Evolutionary conservation across 257 asterid genomes (phyloP).

Genomic region (Gentiana dahurica): DNA sequence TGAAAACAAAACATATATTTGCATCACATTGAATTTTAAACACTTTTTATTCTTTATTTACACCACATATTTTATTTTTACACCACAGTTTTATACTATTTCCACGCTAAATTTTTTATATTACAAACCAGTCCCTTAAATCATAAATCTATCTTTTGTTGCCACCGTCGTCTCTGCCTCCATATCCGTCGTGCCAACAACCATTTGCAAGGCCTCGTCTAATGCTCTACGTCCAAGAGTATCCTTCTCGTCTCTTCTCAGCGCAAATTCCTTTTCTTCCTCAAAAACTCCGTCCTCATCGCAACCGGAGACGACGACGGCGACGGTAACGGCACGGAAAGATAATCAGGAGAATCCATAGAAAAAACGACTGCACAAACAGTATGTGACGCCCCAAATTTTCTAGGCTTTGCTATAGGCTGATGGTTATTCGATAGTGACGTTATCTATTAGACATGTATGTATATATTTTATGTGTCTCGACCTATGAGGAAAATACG

Average conservation of each 20-base stretch:
- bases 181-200: constrained; percentile 5
- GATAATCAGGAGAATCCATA: constrained; percentile 64
- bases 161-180: neutral
- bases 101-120: too few relatives aligned
- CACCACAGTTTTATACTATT: too few relatives aligned
- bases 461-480: too few relatives aligned
- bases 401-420: too few relatives aligned
- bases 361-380: constrained; percentile 48
- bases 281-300: constrained; percentile 13
- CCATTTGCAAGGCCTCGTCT: constrained; percentile 80
- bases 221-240: constrained; percentile 82
- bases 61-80: too few relatives aligned
- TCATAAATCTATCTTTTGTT: neutral
- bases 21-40: too few relatives aligned
- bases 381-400: constrained; percentile 4
- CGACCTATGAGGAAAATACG: too few relatives aligned
- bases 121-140: too few relatives aligned
- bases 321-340: constrained; percentile 47
- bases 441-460: too few relatives aligned
- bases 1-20: too few relatives aligned
- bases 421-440: too few relatives aligned
- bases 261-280: constrained; percentile 42
- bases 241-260: constrained; percentile 88
- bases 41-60: too few relatives aligned
- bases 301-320: constrained; percentile 30